Conservation (phyloP, 805 yeast genomes). For the Ogataea pilisensis region DNA sequence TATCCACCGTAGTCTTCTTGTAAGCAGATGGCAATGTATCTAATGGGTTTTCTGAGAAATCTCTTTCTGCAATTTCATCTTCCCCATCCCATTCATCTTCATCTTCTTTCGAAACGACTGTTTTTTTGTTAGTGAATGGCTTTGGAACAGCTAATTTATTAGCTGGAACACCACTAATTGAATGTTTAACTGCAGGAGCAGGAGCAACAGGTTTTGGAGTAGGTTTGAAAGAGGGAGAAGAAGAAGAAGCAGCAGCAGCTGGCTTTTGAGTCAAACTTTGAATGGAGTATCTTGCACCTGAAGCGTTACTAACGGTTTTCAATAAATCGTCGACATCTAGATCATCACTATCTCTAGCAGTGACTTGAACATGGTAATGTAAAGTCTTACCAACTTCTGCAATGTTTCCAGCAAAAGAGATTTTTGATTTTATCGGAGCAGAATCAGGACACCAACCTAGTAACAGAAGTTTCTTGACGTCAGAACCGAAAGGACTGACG, state of each 20-base stretch:
- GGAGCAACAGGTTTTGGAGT: constrained; percentile 37
- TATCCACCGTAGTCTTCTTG: constrained; percentile 61
- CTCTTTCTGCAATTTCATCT: constrained; percentile 52
- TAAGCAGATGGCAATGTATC: constrained; percentile 57
- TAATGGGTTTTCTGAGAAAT: constrained; percentile 46
- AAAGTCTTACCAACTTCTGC: constrained; percentile 68
- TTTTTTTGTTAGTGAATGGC: constrained; percentile 20
- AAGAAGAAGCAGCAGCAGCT: no score
- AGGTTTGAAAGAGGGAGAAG: constrained; percentile 27
- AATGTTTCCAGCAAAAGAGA: constrained; percentile 73
- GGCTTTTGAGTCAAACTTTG: constrained; percentile 33
- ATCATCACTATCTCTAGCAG: constrained; percentile 94
- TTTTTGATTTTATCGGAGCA: constrained; percentile 73
- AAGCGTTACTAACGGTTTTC: constrained; percentile 77
- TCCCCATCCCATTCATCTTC: constrained; percentile 73
- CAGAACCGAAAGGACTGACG: constrained; percentile 87
- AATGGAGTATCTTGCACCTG: constrained; percentile 91
- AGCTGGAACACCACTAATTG: no score
- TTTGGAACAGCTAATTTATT: constrained; percentile 28
- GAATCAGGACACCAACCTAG: constrained; percentile 98
- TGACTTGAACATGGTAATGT: constrained; percentile 93
- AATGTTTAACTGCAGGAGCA: no score
- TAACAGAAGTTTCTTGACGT: constrained; percentile 75
- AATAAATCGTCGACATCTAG: constrained; percentile 74
- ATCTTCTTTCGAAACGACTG: constrained; percentile 7